Evolutionary conservation across 1,284 basidiomycete genomes (phyloP), one percentile per base, ranked within the genome.

Genomic region (Marasmius fiardii): DNA sequence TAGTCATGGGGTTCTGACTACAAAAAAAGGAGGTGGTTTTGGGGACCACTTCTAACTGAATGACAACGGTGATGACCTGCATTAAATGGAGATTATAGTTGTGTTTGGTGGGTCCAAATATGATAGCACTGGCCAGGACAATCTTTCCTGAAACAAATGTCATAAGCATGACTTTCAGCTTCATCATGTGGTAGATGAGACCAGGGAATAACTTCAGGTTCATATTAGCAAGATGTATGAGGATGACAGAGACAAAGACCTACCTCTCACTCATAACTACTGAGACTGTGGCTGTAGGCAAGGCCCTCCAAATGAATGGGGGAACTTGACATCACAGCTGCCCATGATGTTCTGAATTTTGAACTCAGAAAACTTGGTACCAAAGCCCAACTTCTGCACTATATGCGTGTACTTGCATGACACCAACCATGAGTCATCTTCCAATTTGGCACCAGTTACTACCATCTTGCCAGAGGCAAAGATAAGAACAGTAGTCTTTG

Each of bases 391-490:
- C 76, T 99, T 99, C 77, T 99, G 97, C 51, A 99, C 96, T 68
- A 99, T 99, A 58, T 96, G 90, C 48, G 97, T 97, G 73, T 99
- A 99, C 77, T 99, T 99, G 70, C 97, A 89, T 63, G 95, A 96
- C 50, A 97, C 97, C 56, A 99, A 78, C 55, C 95, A 85, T 64
- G 93, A 95, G 70, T 99, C 96, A 71, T 99, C 97, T 75, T 99
- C 97, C 34, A 91, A 94, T 82, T 99, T 99, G 54, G 97, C 97
- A 71, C 97, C 97, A 23, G 97, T 99, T 58, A 98, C 96, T 69
- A 99, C 97, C 93, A 99, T 99, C 84, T 99, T 99, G 71, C 97
- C 97, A 53, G 95, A 98, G 28, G 97, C 97, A 73, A 99, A 99
- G 73, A 99, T 99, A 62, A 99, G 86, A 11, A 96, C 97, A 41